These are phyloP conservation scores for Trichoderma sp. DNA, from an alignment of 2,329 filamentous ascomycete genomes.

Conservation along the genomic window DNA sequence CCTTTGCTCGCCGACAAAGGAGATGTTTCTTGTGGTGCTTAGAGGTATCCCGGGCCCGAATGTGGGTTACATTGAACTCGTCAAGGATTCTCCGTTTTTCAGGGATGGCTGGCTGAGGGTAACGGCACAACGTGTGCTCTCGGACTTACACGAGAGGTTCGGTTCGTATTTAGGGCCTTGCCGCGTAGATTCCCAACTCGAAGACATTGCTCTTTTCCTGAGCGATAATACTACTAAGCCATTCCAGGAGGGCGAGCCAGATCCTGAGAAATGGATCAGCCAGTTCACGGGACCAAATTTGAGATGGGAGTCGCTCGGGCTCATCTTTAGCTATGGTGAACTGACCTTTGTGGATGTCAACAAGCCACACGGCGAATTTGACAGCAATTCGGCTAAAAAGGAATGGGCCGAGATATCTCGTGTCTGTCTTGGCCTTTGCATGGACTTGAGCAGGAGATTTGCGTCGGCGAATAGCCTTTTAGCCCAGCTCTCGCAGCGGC, in stretches of 20 bases:
- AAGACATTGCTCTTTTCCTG: slow-evolving; percentile 36
- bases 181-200: slow-evolving; percentile 31
- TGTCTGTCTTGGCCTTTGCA: slow-evolving; percentile 19
- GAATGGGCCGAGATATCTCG: slow-evolving; percentile 16
- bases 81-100: slow-evolving; percentile 21
- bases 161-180: slow-evolving; percentile 27
- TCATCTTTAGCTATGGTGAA: slow-evolving; percentile 30
- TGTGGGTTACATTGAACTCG: slow-evolving; percentile 24
- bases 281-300: slow-evolving; percentile 39
- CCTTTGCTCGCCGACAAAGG: slow-evolving; percentile 30
- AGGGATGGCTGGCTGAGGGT: slow-evolving; percentile 33
- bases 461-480: slow-evolving; percentile 37
- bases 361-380: background rate
- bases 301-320: slow-evolving; percentile 44
- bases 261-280: slow-evolving; percentile 37
- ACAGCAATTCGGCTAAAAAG: background rate
- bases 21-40: slow-evolving; percentile 39
- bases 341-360: background rate
- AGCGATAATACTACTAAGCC: slow-evolving; percentile 38
- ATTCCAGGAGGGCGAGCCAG: slow-evolving; percentile 34
- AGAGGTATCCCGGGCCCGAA: slow-evolving; percentile 33
- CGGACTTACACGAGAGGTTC: slow-evolving; percentile 34
- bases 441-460: slow-evolving; percentile 24
- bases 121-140: slow-evolving; percentile 30
- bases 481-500: slow-evolving; percentile 37